A percentile compares a stretch with the other conserved stretches of the same genome.
Conservation (phyloP, 2,329 filamentous ascomycete genomes). For the Fusarium sp. region DNA sequence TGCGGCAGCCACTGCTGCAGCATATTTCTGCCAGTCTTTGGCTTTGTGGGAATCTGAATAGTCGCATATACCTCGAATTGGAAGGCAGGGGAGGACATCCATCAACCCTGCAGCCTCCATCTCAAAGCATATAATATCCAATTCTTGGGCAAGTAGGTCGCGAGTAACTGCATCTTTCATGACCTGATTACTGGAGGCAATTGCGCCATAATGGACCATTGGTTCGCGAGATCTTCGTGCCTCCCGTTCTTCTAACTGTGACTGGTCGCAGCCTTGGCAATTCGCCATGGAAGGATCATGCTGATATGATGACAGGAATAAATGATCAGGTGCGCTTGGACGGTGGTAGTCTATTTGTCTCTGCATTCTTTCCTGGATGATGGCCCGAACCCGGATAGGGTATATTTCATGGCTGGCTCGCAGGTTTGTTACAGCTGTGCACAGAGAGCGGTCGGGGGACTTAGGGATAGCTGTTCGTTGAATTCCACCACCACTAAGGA, state of each 20-base stretch:
- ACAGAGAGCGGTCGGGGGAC: rapidly evolving
- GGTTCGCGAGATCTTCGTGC: neutral
- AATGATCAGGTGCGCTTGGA: neutral
- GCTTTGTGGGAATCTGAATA: no score
- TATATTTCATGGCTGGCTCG: rapidly evolving
- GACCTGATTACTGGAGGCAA: neutral
- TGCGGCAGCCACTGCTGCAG: neutral
- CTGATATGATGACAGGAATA: rapidly evolving
- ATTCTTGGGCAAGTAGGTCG: rapidly evolving
- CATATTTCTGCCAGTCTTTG: no score
- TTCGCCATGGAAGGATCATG: neutral
- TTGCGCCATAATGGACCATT: neutral
- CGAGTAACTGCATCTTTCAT: rapidly evolving
- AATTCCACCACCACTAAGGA: neutral
- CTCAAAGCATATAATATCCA: neutral
- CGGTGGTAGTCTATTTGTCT: rapidly evolving
- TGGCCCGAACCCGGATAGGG: rapidly evolving
- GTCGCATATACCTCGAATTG: no score
- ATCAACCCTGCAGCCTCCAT: neutral
- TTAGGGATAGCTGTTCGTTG: neutral
- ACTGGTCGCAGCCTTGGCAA: neutral
- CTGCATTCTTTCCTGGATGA: rapidly evolving
- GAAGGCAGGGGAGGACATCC: no score
- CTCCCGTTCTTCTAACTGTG: rapidly evolving
- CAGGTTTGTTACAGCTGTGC: neutral